Conservation (phyloP, 192 early-diverging fungal genomes). For the Coemansia sp. region DNA sequence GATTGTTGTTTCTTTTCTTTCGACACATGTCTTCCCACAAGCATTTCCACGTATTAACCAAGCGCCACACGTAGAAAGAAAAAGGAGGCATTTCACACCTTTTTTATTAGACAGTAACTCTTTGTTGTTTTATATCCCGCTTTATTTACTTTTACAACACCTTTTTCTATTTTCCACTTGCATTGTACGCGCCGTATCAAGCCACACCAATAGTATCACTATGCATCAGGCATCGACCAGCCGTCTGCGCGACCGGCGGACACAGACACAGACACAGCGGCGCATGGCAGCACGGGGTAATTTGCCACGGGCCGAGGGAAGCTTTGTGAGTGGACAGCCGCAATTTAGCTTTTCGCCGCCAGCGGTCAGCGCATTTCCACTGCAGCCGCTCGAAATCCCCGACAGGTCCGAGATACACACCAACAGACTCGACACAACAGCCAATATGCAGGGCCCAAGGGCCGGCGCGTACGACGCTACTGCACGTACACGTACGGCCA, state of each 20-base stretch:
- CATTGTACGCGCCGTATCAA: too few species aligned
- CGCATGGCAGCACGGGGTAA: neutral
- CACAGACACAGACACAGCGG: neutral
- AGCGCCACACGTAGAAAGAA: neutral
- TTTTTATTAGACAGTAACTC: neutral
- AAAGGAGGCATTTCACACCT: too few species aligned
- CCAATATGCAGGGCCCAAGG: too few species aligned
- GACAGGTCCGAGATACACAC: too few species aligned
- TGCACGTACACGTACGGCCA: neutral
- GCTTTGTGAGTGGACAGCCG: neutral
- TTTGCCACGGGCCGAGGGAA: neutral
- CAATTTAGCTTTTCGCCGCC: slow-evolving; percentile 6
- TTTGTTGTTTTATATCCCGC: neutral
- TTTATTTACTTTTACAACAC: too few species aligned
- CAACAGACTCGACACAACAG: too few species aligned
- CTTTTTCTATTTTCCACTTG: too few species aligned
- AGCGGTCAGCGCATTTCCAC: neutral
- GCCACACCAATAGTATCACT: neutral
- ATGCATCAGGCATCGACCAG: neutral
- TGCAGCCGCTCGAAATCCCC: neutral
- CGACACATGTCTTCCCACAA: neutral
- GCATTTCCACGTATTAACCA: neutral
- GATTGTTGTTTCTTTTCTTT: slow-evolving; percentile 1
- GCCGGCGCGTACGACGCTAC: too few species aligned
- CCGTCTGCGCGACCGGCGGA: neutral